phyloP scores from a whole-genome alignment of 192 early-diverging fungal species.

The Tieghemiomyces parasiticus region DNA sequence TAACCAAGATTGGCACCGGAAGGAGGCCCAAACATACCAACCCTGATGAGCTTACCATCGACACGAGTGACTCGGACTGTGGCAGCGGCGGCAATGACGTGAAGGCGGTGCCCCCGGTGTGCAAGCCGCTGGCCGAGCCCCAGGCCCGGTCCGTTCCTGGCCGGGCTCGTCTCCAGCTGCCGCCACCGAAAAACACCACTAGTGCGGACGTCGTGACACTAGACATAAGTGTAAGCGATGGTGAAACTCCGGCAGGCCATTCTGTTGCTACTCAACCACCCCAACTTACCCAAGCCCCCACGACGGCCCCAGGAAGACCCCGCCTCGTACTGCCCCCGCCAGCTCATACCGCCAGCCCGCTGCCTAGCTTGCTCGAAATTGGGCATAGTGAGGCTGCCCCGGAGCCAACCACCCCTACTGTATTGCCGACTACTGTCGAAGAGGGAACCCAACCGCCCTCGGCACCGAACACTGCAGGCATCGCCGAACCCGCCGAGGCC shows the following conservation, averaged over 20 bases:
- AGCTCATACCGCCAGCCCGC: too few species aligned
- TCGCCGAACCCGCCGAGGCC: conserved; percentile 6
- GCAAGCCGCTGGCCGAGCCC: neutral
- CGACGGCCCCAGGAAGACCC: too few species aligned
- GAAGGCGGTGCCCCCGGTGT: neutral
- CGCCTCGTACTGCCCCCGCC: too few species aligned
- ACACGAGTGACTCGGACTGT: neutral
- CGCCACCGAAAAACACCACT: neutral
- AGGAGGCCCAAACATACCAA: neutral
- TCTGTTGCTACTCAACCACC: too few species aligned
- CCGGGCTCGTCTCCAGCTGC: too few species aligned
- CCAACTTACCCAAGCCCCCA: too few species aligned
- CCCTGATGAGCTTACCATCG: conserved; percentile 19
- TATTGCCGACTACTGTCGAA: neutral
- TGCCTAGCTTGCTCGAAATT: too few species aligned
- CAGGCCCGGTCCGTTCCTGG: too few species aligned
- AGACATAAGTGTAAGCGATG: neutral
- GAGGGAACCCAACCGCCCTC: neutral
- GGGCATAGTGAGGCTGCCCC: neutral
- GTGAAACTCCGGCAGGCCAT: too few species aligned
- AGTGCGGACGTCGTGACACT: neutral
- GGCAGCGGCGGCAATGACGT: neutral
- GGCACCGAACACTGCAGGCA: neutral
- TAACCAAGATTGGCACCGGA: conserved; percentile 12
- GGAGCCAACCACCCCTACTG: neutral